Conservation (phyloP, 75 land plant genomes). For the Picea glauca region DNA sequence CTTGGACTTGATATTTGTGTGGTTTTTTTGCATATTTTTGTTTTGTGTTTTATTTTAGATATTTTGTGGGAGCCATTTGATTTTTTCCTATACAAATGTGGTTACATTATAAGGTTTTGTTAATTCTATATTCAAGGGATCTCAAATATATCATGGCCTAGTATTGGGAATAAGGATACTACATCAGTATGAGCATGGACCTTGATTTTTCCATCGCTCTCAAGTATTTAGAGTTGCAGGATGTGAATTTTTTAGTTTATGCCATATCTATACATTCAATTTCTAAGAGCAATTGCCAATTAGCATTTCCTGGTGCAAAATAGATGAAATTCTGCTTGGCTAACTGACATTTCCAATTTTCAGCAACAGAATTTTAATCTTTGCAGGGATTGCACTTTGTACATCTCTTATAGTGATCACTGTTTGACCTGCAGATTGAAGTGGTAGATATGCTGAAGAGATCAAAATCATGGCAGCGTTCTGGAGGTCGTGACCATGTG, state of each 20-base stretch:
- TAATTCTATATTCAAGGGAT: background rate
- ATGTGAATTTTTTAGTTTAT: background rate
- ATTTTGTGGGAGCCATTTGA: background rate
- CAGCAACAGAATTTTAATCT: too few species aligned
- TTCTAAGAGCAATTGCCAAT: background rate
- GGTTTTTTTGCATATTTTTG: background rate
- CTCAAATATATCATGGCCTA: background rate
- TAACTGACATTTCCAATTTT: background rate
- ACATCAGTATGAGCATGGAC: background rate
- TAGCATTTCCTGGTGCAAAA: background rate
- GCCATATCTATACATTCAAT: background rate
- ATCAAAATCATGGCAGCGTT: constrained; percentile 72
- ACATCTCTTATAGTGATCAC: background rate
- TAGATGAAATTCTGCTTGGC: background rate
- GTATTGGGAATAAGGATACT: background rate
- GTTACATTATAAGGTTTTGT: background rate
- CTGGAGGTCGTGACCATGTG: constrained; percentile 86
- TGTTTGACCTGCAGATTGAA: constrained; percentile 48
- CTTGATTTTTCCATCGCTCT: constrained; percentile 8
- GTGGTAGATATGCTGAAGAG: constrained; percentile 42
- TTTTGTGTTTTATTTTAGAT: background rate
- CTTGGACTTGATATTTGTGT: background rate
- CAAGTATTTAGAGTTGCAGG: constrained; percentile 3
- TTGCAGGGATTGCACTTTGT: background rate
- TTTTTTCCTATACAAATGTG: background rate